Evolutionary conservation across 371 early-diverging fungal species (phyloP).

Genomic region (Actinomucor elegans): DNA sequence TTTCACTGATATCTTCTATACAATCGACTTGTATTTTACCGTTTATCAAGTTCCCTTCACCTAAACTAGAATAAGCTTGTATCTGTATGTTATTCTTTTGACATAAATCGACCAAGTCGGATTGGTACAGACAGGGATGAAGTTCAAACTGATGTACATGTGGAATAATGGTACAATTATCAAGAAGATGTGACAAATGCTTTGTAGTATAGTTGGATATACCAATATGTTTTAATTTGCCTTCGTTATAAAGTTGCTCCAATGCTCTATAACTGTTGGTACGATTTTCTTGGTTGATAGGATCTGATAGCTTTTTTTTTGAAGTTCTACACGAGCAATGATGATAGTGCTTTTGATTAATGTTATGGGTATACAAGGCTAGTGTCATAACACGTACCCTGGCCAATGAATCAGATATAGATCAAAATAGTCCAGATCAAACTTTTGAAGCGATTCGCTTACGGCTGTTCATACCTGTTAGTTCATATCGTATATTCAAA

Average conservation of each 20-base stretch:
- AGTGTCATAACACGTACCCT: constrained; percentile 22
- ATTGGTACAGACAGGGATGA: constrained; percentile 57
- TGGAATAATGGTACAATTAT: constrained; percentile 63
- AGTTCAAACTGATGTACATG: constrained; percentile 78
- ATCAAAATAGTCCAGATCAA: constrained; percentile 77
- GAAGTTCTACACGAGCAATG: constrained; percentile 21
- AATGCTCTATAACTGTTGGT: constrained; percentile 58
- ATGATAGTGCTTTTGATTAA: no score
- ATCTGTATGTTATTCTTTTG: constrained; percentile 46
- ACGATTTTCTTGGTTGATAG: constrained; percentile 59
- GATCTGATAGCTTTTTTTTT: constrained; percentile 34
- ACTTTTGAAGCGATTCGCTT: constrained; percentile 54
- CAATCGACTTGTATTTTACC: constrained; percentile 20
- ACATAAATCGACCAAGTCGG: constrained; percentile 34
- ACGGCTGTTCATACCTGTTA: no score
- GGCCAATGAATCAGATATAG: constrained; percentile 78
- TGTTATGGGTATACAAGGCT: no score
- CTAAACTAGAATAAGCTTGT: constrained; percentile 91
- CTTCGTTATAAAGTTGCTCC: constrained; percentile 53
- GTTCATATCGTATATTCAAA: no score
- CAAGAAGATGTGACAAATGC: constrained; percentile 61
- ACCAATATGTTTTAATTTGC: constrained; percentile 63
- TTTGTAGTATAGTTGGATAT: constrained; percentile 73
- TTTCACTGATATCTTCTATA: constrained; percentile 37
- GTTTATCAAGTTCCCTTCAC: constrained; percentile 72